These are phyloP conservation scores for Botrytis squamosa DNA, from an alignment of 2,329 filamentous ascomycete species.

Conservation along the genomic window DNA sequence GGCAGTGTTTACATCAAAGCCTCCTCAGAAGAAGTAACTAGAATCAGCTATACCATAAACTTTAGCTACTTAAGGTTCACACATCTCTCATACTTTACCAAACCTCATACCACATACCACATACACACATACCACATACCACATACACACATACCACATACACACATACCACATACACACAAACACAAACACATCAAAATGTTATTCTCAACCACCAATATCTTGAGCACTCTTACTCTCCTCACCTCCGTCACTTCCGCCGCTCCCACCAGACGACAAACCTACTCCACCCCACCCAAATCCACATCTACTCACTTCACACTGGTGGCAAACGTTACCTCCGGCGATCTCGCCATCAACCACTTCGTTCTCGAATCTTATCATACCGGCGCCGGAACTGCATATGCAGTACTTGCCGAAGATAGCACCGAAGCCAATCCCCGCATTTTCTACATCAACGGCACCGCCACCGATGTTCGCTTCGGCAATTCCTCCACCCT, in stretches of 20 bases:
- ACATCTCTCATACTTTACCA: background rate
- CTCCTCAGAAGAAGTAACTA: background rate
- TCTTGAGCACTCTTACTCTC: slow-evolving; percentile 20
- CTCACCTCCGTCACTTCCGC: slow-evolving; percentile 24
- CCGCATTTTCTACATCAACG: slow-evolving; percentile 51
- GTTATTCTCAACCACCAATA: slow-evolving; percentile 22
- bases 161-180: background rate
- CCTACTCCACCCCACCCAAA: slow-evolving; percentile 25
- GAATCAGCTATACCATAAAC: background rate
- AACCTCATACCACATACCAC: background rate
- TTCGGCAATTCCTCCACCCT: slow-evolving; percentile 41
- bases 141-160: too few species aligned
- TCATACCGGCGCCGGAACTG: slow-evolving; percentile 46
- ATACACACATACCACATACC: background rate
- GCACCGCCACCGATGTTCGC: slow-evolving; percentile 42
- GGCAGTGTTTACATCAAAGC: background rate
- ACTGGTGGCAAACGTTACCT: slow-evolving; percentile 48
- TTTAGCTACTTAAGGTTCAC: background rate
- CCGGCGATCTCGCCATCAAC: slow-evolving; percentile 42
- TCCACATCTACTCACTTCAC: slow-evolving; percentile 38
- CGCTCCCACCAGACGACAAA: slow-evolving; percentile 25
- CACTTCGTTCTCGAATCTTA: slow-evolving; percentile 44
- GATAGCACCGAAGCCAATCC: slow-evolving; percentile 27
- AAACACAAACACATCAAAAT: slow-evolving; percentile 10
- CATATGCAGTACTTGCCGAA: slow-evolving; percentile 42